These are phyloP conservation scores for Geotrichum bryndzae DNA, from an alignment of 1,139 yeast genomes.

Conservation along the genomic window DNA sequence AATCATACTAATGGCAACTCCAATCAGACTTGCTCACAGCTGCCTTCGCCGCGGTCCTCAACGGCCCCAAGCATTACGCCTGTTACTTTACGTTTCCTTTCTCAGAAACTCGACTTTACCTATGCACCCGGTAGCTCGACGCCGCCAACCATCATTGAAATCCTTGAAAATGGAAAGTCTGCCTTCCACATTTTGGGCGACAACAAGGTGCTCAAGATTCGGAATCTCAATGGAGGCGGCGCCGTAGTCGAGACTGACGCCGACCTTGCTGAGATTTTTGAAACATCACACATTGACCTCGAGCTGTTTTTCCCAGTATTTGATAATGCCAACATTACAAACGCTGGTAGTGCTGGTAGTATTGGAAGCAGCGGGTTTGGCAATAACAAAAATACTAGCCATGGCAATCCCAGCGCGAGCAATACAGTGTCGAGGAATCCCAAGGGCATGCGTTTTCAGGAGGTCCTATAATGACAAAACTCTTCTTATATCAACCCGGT, in stretches of 20 bases:
- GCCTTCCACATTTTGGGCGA: conserved; percentile 52
- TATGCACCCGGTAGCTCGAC: conserved; percentile 56
- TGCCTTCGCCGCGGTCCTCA: not conserved
- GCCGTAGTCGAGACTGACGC: conserved; percentile 27
- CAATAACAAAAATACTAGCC: not conserved
- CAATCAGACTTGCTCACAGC: not conserved
- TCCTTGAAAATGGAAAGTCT: conserved; percentile 61
- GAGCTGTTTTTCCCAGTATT: conserved; percentile 16
- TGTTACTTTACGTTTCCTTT: conserved; percentile 43
- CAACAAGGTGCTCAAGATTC: conserved; percentile 35
- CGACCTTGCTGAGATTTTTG: conserved; percentile 34
- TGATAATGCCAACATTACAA: not conserved
- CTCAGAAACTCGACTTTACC: conserved; percentile 47
- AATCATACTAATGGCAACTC: not conserved
- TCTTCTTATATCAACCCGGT: not conserved
- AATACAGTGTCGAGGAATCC: not conserved
- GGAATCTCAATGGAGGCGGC: conserved; percentile 25
- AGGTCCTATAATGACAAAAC: conserved; percentile 2
- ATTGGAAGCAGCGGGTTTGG: not conserved
- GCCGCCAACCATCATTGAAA: conserved; percentile 62
- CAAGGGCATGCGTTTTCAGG: conserved; percentile 9
- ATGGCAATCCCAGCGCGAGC: not conserved
- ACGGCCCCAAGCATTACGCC: conserved; percentile 29
- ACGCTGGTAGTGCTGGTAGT: not conserved
- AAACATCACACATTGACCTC: conserved; percentile 14